A percentile compares a stretch with the other conserved stretches of the same genome.
Evolutionary conservation across 352 stramenopile species (phyloP).

Genomic region (Globisporangium takayamanum): DNA sequence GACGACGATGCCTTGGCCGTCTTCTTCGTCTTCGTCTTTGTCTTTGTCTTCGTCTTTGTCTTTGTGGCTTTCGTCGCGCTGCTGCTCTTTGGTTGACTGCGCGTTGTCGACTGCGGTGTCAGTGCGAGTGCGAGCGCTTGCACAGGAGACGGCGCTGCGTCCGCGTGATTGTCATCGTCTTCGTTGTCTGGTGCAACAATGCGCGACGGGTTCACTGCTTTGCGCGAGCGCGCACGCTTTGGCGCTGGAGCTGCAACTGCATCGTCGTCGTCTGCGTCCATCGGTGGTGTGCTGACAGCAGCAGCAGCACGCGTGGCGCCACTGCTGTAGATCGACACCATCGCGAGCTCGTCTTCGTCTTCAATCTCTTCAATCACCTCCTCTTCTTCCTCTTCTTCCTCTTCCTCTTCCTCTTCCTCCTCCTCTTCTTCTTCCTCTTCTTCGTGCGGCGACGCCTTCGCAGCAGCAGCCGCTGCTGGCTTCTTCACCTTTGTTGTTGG

Average conservation of each 20-base stretch:
- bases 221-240: not conserved
- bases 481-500: slow-evolving; percentile 2
- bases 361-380: slow-evolving; percentile 8
- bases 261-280: not conserved
- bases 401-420: slow-evolving; percentile 3
- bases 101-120: too few species aligned
- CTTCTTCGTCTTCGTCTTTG: not conserved
- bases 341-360: not conserved
- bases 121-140: too few species aligned
- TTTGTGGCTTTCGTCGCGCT: not conserved
- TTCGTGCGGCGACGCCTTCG: slow-evolving; percentile 2
- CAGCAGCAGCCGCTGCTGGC: not conserved
- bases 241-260: not conserved
- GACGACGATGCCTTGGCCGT: not conserved
- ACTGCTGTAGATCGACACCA: not conserved
- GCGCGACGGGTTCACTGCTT: not conserved
- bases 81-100: not conserved
- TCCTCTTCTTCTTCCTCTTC: not conserved
- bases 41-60: not conserved
- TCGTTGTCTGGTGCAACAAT: not conserved
- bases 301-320: not conserved
- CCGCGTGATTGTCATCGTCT: too few species aligned
- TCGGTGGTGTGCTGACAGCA: not conserved
- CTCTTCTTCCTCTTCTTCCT: slow-evolving; percentile 4
- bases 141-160: too few species aligned